Conservation (phyloP, 208 protist genomes). For the Naegleria gruberi region DNA sequence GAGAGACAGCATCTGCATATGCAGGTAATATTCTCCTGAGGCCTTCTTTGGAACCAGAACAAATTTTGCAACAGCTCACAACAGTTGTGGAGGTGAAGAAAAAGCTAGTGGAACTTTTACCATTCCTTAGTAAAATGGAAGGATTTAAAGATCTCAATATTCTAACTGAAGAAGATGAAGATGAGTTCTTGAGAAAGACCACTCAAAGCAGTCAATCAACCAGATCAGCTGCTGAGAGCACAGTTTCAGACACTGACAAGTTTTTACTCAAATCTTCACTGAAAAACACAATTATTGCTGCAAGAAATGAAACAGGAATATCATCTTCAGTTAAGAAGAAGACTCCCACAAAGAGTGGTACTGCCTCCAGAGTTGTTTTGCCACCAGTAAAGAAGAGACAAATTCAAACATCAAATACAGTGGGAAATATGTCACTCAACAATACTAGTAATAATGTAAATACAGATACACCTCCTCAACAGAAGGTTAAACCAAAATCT, state of each 20-base stretch:
- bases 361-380: neutral
- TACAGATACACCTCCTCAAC: neutral
- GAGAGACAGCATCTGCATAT: neutral
- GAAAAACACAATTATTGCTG: neutral
- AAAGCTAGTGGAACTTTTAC: neutral
- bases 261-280: neutral
- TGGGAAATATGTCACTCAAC: neutral
- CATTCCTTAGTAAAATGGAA: neutral
- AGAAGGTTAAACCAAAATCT: neutral
- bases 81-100: neutral
- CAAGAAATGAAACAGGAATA: neutral
- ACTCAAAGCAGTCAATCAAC: neutral
- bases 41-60: neutral
- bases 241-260: neutral
- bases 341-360: neutral
- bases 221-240: neutral
- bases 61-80: neutral
- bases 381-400: neutral
- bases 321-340: neutral
- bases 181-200: neutral
- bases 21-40: neutral
- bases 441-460: neutral
- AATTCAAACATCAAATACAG: neutral
- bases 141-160: neutral
- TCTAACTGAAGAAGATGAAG: neutral